Conservation (phyloP, 1,139 yeast genomes). For the Protomyces lactucae-debilis region DNA sequence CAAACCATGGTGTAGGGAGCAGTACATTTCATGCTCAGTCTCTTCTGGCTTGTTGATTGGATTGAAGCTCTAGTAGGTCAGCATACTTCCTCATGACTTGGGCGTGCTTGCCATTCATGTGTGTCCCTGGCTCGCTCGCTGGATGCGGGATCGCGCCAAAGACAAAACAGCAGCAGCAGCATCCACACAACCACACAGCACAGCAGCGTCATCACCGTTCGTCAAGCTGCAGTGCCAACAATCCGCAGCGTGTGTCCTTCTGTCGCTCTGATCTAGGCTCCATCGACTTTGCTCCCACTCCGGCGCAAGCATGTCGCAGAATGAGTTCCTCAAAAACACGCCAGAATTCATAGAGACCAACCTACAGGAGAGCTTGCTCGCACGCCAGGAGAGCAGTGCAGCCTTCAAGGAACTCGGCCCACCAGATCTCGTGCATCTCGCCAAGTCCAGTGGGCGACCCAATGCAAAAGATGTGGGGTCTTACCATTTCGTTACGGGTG, state of each 20-base stretch:
- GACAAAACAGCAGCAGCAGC: too few relatives aligned
- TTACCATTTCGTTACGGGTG: conserved; percentile 66
- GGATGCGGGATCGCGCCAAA: too few relatives aligned
- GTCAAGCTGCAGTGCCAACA: too few relatives aligned
- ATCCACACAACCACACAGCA: too few relatives aligned
- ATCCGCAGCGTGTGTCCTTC: too few relatives aligned
- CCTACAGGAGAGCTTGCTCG: conserved; percentile 49
- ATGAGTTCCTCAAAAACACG: conserved; percentile 20
- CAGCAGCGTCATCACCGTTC: too few relatives aligned
- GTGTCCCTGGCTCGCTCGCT: neutral
- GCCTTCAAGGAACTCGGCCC: conserved; percentile 68
- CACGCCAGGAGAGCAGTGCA: conserved; percentile 47
- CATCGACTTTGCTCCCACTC: too few relatives aligned
- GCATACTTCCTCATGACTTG: neutral
- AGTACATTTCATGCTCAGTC: conserved; percentile 22
- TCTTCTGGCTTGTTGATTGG: conserved; percentile 21
- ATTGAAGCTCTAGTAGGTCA: conserved; percentile 4
- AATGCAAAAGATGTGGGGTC: conserved; percentile 49
- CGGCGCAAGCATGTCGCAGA: neutral
- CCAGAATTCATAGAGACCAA: conserved; percentile 42
- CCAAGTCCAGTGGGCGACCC: conserved; percentile 47
- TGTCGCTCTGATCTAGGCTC: too few relatives aligned
- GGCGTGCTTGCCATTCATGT: neutral
- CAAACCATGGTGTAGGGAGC: neutral
- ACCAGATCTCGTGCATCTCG: conserved; percentile 76